Evolutionary conservation across 2,329 filamentous ascomycete species (phyloP), one percentile per base, ranked within the genome.

Genomic region (Colletotrichum sp.): DNA sequence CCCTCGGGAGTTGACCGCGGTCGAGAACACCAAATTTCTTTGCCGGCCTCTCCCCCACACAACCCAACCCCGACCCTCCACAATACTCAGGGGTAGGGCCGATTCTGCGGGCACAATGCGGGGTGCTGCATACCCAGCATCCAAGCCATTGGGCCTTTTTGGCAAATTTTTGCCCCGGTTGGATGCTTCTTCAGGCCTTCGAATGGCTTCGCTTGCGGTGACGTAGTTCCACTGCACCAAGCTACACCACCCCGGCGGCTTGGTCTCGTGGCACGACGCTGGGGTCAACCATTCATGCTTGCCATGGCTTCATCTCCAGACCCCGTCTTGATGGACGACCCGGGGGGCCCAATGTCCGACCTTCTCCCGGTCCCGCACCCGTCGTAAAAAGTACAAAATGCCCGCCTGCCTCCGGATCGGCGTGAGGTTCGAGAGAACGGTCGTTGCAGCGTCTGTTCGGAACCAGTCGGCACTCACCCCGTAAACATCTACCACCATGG

Each of bases 41-140:
- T 70, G 34, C 60, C 52, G 60, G 60, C 34, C 18, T 36, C 56
- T 72, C 43, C 73, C 60, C 73, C 73, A 68, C 73, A 66, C 64
- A 61, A 65, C 56, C 64, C 70, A 68, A 68, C 73, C 70, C 73
- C 73, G 64, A 73, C 67, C 36, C 73, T 69, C 71, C 71, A 69
- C 70, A 75, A 52, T 48, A 24, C 56, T 55, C 21, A 55, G 26
- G 70, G 64, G 65, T 56, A 75, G 64, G 73, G 70, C 73, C 73
- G 70, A 75, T 69, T 69, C 43, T 69, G 73, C 73, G 55, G 32
- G 32, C 28, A 58, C 70, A 56, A 68, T 69, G 73, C 73, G 73
- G 73, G 73, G 73, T 58, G 58, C 43, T 18, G 65, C 38, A 67
- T 32, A 30, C 13, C 28, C 38, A 52, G 24, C 32, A 65, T 61